A percentile compares a stretch with the other conserved stretches of the same genome.
Evolutionary conservation across 1,284 basidiomycete genomes (phyloP).

Genomic region (Sanghuangporus baumii): DNA sequence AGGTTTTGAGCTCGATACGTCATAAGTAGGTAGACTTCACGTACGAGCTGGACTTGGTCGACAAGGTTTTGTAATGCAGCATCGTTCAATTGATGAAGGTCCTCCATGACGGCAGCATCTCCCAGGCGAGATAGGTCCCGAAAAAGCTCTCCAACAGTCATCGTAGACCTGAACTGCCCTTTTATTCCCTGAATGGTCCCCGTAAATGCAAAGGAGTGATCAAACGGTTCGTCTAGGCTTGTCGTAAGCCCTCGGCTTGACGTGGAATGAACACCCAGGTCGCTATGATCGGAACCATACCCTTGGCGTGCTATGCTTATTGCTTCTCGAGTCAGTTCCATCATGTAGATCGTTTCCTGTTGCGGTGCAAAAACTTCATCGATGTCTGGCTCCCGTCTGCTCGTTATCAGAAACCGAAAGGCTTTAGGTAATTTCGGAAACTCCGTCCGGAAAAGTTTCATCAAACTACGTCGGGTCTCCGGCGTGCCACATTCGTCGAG

Average conservation of each 20-base stretch:
- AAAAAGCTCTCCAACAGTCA: too few species aligned
- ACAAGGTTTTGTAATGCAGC: background rate
- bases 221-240: too few species aligned
- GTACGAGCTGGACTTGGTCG: background rate
- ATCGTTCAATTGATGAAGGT: background rate
- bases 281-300: too few species aligned
- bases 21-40: background rate
- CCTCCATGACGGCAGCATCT: background rate
- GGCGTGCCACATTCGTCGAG: constrained; percentile 2
- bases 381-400: background rate
- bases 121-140: background rate
- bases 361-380: background rate
- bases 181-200: too few species aligned
- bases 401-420: background rate
- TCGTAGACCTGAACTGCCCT: too few species aligned
- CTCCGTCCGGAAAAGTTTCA: background rate
- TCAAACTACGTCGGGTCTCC: background rate
- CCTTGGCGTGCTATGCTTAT: too few species aligned
- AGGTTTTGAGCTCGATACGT: background rate
- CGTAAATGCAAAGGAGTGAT: too few species aligned
- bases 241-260: too few species aligned
- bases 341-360: background rate
- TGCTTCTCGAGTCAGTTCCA: background rate
- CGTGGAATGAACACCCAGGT: too few species aligned
- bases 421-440: background rate